These are phyloP conservation scores for Eleusine indica DNA, from an alignment of 176 grass and related monocot genomes.

Conservation along the genomic window DNA sequence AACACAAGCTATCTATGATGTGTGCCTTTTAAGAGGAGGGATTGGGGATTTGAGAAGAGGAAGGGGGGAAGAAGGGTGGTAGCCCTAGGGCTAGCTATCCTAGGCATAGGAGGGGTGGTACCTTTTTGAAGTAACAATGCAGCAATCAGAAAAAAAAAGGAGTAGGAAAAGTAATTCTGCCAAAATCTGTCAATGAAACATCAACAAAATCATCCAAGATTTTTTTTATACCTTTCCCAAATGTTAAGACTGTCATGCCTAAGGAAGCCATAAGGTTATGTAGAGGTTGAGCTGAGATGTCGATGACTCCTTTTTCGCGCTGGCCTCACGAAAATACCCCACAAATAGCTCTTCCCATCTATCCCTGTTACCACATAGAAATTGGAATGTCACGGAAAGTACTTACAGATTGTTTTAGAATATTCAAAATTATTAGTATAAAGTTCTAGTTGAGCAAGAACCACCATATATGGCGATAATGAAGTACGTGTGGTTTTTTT, in stretches of 20 bases:
- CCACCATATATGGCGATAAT: neutral
- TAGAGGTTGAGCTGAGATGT: neutral
- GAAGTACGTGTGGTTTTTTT: neutral
- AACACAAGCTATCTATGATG: too few relatives aligned
- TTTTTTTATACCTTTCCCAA: neutral
- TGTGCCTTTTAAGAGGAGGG: too few relatives aligned
- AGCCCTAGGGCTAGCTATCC: too few relatives aligned
- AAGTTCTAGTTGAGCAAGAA: neutral
- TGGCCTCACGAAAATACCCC: conserved; percentile 9
- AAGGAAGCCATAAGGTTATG: neutral
- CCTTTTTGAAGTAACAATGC: neutral
- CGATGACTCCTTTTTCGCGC: neutral
- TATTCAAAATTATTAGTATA: neutral
- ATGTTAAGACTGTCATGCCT: neutral
- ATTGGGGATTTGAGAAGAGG: too few relatives aligned
- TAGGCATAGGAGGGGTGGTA: too few relatives aligned
- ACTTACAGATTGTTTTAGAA: neutral
- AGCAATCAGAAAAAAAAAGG: neutral
- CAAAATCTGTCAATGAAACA: neutral
- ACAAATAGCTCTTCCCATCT: conserved; percentile 26
- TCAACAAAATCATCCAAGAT: conserved; percentile 1
- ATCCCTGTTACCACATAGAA: conserved; percentile 4
- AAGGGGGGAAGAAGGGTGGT: too few relatives aligned
- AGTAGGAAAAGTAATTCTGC: neutral
- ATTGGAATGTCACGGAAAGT: neutral